These are phyloP conservation scores for Rubroboletus satanas DNA, from an alignment of 768 basidiomycete genomes.

Conservation along the genomic window DNA sequence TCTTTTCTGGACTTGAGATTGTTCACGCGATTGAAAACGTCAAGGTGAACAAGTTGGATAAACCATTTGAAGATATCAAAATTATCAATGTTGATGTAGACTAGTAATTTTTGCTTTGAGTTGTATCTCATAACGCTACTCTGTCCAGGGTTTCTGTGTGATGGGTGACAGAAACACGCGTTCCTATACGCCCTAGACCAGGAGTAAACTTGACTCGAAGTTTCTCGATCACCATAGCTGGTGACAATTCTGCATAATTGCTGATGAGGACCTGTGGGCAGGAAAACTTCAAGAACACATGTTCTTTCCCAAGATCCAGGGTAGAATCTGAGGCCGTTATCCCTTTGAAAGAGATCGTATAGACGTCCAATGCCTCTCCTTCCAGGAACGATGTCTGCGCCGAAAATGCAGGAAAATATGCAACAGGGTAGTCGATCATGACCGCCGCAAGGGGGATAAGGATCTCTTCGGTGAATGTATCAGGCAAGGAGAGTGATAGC, in stretches of 20 bases:
- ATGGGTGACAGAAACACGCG: conserved; percentile 28
- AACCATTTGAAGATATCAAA: conserved; percentile 92
- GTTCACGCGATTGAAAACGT: conserved; percentile 91
- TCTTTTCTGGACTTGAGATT: conserved; percentile 82
- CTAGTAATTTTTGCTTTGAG: conserved; percentile 28
- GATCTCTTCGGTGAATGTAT: conserved; percentile 21
- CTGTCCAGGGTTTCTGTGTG: conserved; percentile 40
- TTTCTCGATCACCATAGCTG: conserved; percentile 23
- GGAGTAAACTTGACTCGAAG: conserved; percentile 35
- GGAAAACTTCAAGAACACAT: conserved; percentile 54
- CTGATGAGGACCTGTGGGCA: conserved; percentile 39
- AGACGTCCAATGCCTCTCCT: conserved; percentile 47
- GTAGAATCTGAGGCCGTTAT: neutral
- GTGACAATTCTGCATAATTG: conserved; percentile 11
- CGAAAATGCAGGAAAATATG: conserved; percentile 45
- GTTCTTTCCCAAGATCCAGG: conserved; percentile 12
- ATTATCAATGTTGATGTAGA: conserved; percentile 78
- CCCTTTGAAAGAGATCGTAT: conserved; percentile 31
- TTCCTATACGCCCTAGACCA: conserved; percentile 27
- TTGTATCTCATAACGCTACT: conserved; percentile 40
- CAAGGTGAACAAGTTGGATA: conserved; percentile 78
- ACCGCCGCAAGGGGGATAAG: conserved; percentile 54
- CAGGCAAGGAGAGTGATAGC: conserved; percentile 30
- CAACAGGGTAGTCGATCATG: conserved; percentile 59
- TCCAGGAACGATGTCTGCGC: conserved; percentile 40